phyloP scores from a whole-genome alignment of 202 grass and related monocot genomes.

The Eragrostis tef region DNA sequence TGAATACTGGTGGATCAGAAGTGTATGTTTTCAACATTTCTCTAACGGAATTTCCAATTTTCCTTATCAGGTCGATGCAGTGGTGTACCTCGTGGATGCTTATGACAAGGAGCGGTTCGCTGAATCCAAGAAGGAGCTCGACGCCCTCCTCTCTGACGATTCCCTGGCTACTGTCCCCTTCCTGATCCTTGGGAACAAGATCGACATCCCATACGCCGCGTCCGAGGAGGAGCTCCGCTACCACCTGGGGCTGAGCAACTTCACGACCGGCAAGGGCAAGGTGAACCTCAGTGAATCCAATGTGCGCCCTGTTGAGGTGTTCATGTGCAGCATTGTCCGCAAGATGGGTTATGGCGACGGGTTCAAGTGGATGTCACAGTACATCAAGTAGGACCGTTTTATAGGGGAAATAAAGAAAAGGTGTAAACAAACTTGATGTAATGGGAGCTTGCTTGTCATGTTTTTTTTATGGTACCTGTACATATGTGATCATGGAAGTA shows the following conservation, averaged over 20 bases:
- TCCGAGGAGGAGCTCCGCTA: conserved; percentile 78
- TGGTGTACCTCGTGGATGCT: conserved; percentile 82
- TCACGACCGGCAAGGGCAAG: conserved; percentile 79
- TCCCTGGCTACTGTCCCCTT: conserved; percentile 67
- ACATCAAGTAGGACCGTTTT: conserved; percentile 62
- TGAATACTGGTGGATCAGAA: not conserved
- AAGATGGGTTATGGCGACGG: conserved; percentile 86
- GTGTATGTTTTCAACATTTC: conserved; percentile 2
- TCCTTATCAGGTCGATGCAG: conserved; percentile 67
- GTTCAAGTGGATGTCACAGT: conserved; percentile 84
- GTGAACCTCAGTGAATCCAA: conserved; percentile 69
- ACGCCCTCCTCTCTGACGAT: conserved; percentile 78
- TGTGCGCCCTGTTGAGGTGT: conserved; percentile 75
- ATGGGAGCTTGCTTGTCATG: conserved; percentile 7
- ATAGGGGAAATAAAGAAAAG: not conserved
- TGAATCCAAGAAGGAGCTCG: conserved; percentile 75
- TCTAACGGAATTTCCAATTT: not conserved
- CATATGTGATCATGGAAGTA: conserved; percentile 49
- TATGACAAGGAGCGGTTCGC: conserved; percentile 79
- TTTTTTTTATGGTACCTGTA: conserved; percentile 33
- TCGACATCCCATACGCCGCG: conserved; percentile 70
- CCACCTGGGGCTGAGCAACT: conserved; percentile 75
- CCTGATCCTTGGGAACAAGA: conserved; percentile 86
- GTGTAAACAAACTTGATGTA: conserved; percentile 2
- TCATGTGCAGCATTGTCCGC: conserved; percentile 85